Base-by-base conservation (phyloP, 192 early-diverging fungal species). In the Mortierella antarctica region DNA sequence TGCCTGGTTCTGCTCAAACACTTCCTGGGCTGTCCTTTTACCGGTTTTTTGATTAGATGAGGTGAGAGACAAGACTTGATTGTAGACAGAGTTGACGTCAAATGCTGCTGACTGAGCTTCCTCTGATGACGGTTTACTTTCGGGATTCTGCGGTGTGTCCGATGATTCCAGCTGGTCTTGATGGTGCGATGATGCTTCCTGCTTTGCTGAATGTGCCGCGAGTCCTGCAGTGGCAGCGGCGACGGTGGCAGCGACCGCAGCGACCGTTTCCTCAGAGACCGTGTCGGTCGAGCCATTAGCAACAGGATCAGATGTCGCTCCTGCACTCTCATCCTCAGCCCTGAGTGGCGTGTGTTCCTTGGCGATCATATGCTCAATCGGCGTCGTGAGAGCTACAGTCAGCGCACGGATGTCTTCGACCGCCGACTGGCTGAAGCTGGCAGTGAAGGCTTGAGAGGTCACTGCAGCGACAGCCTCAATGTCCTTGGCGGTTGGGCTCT, bases 1-100 rank as follows among this genome's bases (percentile, higher is more conserved):
- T 10, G 74, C 74, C 31, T 76, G 61, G 23, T 76, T 57, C 20
- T 76, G 74, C 47, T 76, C 74, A 57, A 69, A 65, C 12, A 54
- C 60, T 31, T 76, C 74, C 17, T 76, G 66, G 31, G 58, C 66
- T 6, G 74, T 56, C 50, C 59, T 41, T 44, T 68, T 65, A 11
- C 57, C 23, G 6, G 73, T 57, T 40, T 68, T 68, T 45, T 67
- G 59, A 20, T 48, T 51, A 21, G 23, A 59, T 1, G 66, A 44
- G n/a, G 55, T 57, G 39, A 65, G 58, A 8, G 74, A 76, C 7
- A 76, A 56, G 9, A 70, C 67, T 42, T 76, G 74, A 42, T 65
- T 68, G 21, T 63, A 63, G 20, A 64, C 53, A 31, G 51, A 57
- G 61, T 65, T 53, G 48, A 49, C 61, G 50, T 63, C 67, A 31